phyloP scores from a whole-genome alignment of 1,284 basidiomycete species.

The Austropuccinia psidii region DNA sequence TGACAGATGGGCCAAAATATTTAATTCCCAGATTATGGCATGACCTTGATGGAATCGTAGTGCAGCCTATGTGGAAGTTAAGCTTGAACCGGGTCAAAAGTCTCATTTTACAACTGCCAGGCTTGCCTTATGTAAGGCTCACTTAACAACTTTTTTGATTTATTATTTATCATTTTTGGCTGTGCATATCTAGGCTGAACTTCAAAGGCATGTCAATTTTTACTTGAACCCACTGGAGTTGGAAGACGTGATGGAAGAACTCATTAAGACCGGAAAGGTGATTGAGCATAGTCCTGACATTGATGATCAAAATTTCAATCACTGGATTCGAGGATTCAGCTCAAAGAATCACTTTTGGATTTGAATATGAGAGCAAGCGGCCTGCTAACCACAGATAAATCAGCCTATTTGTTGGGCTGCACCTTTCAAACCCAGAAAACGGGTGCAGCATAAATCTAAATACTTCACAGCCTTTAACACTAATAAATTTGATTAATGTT shows the following conservation, averaged over 20 bases:
- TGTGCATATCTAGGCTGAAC: constrained; percentile 11
- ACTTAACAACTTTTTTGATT: neutral
- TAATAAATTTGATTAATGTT: no score
- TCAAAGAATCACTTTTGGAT: constrained; percentile 11
- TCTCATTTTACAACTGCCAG: constrained; percentile 19
- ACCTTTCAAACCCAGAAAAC: no score
- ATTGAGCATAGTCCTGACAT: no score
- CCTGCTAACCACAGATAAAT: no score
- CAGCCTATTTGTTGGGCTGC: no score
- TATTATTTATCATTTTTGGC: no score
- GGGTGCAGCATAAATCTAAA: no score
- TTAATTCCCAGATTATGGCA: constrained; percentile 32
- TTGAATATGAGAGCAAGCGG: no score
- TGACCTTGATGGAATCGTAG: constrained; percentile 19
- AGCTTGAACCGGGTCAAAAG: constrained; percentile 14
- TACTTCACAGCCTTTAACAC: no score
- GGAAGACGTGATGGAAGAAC: constrained; percentile 26
- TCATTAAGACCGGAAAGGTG: constrained; percentile 13
- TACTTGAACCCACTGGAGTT: constrained; percentile 23
- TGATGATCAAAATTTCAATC: neutral
- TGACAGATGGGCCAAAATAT: neutral
- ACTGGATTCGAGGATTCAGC: constrained; percentile 9
- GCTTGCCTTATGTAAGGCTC: constrained; percentile 26
- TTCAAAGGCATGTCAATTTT: neutral
- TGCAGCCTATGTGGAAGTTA: constrained; percentile 10